A percentile compares a stretch with the other conserved stretches of the same genome.
Conservation (phyloP, 2,329 filamentous ascomycete genomes). For the Gliomastix tumulicola region DNA sequence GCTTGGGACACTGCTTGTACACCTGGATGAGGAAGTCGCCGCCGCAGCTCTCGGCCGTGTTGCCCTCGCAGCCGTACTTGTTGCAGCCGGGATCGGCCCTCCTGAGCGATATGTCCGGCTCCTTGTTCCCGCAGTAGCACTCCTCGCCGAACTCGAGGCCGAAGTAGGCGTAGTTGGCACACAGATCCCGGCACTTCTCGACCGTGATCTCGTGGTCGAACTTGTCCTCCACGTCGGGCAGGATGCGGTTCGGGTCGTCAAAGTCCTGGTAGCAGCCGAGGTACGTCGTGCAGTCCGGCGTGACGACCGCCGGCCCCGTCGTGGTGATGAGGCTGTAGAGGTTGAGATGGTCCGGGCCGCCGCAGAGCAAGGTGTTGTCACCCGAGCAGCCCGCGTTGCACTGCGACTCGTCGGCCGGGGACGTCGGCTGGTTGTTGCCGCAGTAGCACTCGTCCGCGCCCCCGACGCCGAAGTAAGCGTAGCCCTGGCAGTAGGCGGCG, state of each 20-base stretch:
- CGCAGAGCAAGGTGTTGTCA: background rate
- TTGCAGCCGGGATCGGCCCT: no score
- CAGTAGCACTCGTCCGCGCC: no score
- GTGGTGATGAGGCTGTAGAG: slow-evolving; percentile 10
- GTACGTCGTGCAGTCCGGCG: slow-evolving; percentile 18
- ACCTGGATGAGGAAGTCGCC: no score
- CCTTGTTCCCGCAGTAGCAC: slow-evolving; percentile 26
- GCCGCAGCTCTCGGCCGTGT: no score
- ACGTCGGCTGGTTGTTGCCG: no score
- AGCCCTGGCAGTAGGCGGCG: no score
- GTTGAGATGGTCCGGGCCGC: slow-evolving; percentile 1
- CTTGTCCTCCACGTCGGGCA: background rate
- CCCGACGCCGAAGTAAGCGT: no score
- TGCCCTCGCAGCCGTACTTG: no score
- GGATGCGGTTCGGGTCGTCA: slow-evolving; percentile 8
- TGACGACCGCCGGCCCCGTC: background rate
- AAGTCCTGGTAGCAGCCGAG: slow-evolving; percentile 33
- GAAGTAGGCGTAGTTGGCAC: slow-evolving; percentile 20
- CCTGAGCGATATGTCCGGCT: no score
- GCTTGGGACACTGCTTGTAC: no score
- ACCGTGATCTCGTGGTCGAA: slow-evolving; percentile 18
- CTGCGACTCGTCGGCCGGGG: no score
- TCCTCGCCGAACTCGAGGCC: slow-evolving; percentile 31
- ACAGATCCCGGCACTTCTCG: slow-evolving; percentile 21
- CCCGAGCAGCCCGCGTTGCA: background rate